Base-by-base conservation (phyloP, 352 stramenopile genomes). In the Pythium sukuiense region DNA sequence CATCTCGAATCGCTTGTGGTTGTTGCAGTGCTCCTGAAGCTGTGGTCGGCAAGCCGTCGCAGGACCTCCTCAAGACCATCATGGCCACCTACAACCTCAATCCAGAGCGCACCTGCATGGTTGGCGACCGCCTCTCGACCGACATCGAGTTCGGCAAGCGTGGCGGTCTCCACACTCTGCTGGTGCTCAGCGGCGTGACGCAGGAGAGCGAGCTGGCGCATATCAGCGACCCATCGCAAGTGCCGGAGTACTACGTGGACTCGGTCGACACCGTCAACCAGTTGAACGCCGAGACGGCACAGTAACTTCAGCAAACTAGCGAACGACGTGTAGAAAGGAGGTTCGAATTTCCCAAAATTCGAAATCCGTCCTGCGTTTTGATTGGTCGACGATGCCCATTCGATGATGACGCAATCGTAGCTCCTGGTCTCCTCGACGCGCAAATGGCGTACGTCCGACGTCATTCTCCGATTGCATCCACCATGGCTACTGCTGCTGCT, bases 101-200 rank as follows among this genome's bases (percentile, higher is more conserved):
- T 39, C 71, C 83, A 5, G 68, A 76, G 39, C 83, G 84, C 72
- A 95, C 87, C 20, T 93, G 85, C 81, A 95, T 95, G 87, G 83
- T 95, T 18, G 87, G 87, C 59, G 87, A 95, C 55, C 81, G 83
- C 30, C 67, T 95, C 32, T 88, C 82, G 27, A 95, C 87, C 1
- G 87, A 95, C 71, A 95, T 95, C 70, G 81, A 90, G 69, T 95
- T 95, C 33, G 87, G 87, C 55, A 81, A 81, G 32, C 76, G 79
- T 12, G 87, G 87, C 39, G 83, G 84, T 2, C 50, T 93, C 49
- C 72, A 85, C 49, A 95, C 87, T 33, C 70, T 95, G 61, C 73
- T 95, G 8, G 87, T 95, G 58, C 76, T 95, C 56, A 86, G 74
- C n/a, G 84, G 86, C n/a, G 79, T 92, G 59, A 93, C 86, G 27